Percentiles rank a stretch among this genome's conserved stretches.
Conservation (phyloP, 495 filamentous ascomycete genomes). For the Coniosporium apollinis region DNA sequence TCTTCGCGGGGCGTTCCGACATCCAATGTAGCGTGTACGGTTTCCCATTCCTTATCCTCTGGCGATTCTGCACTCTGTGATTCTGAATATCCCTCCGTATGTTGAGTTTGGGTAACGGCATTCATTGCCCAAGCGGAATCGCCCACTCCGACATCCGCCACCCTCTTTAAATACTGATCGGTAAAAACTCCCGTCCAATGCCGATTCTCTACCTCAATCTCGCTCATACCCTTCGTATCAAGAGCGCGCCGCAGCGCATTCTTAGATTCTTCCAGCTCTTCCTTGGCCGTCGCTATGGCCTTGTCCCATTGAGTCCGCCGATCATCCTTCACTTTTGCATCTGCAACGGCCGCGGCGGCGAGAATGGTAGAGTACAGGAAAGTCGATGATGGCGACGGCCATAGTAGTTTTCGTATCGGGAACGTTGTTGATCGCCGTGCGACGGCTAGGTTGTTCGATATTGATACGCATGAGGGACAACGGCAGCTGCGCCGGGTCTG, state of each 20-base stretch:
- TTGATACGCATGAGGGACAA: conserved; percentile 45
- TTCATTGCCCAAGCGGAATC: too few species aligned
- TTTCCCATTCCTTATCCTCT: too few species aligned
- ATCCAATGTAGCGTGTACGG: too few species aligned
- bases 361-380: conserved; percentile 56
- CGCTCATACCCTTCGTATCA: background rate
- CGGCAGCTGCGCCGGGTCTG: conserved; percentile 43
- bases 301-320: conserved; percentile 46
- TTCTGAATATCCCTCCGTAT: too few species aligned
- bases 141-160: too few species aligned
- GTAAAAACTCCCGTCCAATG: too few species aligned
- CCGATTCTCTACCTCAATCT: conserved; percentile 1
- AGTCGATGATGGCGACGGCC: conserved; percentile 46
- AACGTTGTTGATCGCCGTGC: conserved; percentile 34
- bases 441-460: conserved; percentile 32
- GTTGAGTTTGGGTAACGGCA: too few species aligned
- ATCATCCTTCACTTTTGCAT: conserved; percentile 44
- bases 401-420: conserved; percentile 33
- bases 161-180: too few species aligned
- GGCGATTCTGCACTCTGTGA: too few species aligned
- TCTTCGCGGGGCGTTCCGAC: too few species aligned
- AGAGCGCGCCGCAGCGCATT: background rate
- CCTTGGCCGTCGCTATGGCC: conserved; percentile 33
- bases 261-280: conserved; percentile 19
- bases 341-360: conserved; percentile 50